Base-by-base conservation (phyloP, 192 early-diverging fungal genomes). In the Podila epicladia region DNA sequence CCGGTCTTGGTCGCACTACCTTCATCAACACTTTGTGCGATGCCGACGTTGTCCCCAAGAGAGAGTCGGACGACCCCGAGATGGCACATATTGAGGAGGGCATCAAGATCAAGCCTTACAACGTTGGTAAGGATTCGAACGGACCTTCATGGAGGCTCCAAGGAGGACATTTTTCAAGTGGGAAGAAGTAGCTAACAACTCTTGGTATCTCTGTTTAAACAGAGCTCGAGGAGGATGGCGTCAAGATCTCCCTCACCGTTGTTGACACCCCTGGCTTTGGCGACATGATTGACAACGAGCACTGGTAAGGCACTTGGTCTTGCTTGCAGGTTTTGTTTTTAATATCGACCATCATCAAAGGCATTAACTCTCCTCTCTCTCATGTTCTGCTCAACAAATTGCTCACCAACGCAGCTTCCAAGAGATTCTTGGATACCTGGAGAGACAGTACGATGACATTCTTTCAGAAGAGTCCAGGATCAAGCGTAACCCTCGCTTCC, bases 261-360 rank as follows among this genome's bases (percentile, higher is more conserved):
- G 94, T 99, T 45, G 98, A 99, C 84, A 99, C 98, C 51, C 97
- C 98, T 38, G 98, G 98, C 19, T 99, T 98, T 84, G 98, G 97
- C 62, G 95, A 98, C 82, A 94, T 96, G 71, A 93, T 98, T 69
- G 97, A 99, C 84, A 95, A 97, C 79, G 96, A 97, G 83, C 85
- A 87, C 51, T 94, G 94, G 95, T 96, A 90, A 71, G 87, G 65
- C 53, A 9, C 5, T 55, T 55, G n/a, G 53, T 24, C 19, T n/a
- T 55, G 53, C 20, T 55, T 8, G 19, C 22, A n/a, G 20, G 8
- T 6, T 55, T 5, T 53, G 17, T 22, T 53, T 53, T 53, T n/a
- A n/a, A 1, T 53, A 20, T 55, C 5, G 22, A 26, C 32, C 29
- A 31, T 33, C 9, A 9, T 37, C 35, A 11, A 9, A 9, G 35